Evolutionary conservation across 2,329 filamentous ascomycete species (phyloP), one percentile per base, ranked within the genome.

Genomic region (Massarina eburnea): DNA sequence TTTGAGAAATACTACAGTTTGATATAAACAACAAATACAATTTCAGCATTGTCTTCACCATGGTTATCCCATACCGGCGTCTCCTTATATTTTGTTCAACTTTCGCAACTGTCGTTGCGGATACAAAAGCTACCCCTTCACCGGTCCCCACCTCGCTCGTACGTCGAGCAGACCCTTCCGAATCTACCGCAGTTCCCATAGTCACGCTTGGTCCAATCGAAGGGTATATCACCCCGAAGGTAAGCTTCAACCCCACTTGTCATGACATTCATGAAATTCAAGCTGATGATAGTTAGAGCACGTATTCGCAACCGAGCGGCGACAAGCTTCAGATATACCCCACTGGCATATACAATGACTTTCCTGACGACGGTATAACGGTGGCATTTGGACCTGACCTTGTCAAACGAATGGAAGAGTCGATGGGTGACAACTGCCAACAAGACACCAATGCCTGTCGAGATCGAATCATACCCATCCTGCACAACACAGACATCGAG

Each of bases 371-470:
- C 21, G 51, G 51, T 15, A 39, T 54, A 17, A 43, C 15, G 7
- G 34, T 54, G 5, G 40, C 43, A 9, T 44, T 54, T 19, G 45
- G 45, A 17, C 43, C 48, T 10, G 51, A 49, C 17, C 41, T 54
- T 8, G 20, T 37, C 20, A 42, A 47, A 32, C 15, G 41, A 15
- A 48, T 51, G 20, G 21, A 42, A 30, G 45, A 48, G 20, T 39
- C 47, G 3, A 38, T 51, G 29, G 21, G 20, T 12, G 26, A 22
- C n/a, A 20, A 41, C 18, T 54, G 45, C 37, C 29, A 40, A 9
- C 36, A 21, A 21, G 34, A 48, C 8, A 7, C 20, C 19, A 19
- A 46, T 20, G 19, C 36, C 20, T 54, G 48, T 33, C 48, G 42
- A 22, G 35, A 51, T 18, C 18, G 32, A 17, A n/a, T 54, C 3